phyloP scores from a whole-genome alignment of 2,329 filamentous ascomycete genomes.

The Pyricularia pennisetigena region DNA sequence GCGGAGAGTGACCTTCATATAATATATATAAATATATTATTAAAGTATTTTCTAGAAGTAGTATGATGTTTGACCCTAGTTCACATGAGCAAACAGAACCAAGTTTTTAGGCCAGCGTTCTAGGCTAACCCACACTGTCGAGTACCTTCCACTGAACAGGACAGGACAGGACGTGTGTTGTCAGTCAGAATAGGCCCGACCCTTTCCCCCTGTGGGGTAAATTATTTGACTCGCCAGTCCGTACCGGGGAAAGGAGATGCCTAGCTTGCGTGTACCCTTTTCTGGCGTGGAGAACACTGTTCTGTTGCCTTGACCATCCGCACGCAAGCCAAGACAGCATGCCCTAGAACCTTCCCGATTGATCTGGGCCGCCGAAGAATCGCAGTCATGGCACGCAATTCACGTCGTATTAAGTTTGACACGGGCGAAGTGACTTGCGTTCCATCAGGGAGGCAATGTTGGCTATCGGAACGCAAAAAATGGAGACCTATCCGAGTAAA shows the following conservation, averaged over 20 bases:
- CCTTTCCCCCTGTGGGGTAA: neutral
- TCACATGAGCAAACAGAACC: neutral
- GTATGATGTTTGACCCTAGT: neutral
- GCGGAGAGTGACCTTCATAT: neutral
- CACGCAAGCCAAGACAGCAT: neutral
- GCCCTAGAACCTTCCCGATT: neutral
- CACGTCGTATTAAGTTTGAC: neutral
- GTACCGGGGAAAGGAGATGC: neutral
- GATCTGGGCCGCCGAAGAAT: neutral
- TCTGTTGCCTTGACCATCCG: neutral
- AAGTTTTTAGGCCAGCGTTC: neutral
- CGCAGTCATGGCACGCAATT: neutral
- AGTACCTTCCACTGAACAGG: neutral
- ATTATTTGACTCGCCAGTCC: neutral
- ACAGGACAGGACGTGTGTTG: neutral
- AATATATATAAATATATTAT: neutral
- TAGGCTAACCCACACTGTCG: neutral
- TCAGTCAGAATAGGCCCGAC: neutral
- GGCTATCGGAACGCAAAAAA: neutral
- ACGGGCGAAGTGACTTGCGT: neutral
- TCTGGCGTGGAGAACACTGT: neutral
- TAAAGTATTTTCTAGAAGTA: neutral
- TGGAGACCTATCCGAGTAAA: neutral
- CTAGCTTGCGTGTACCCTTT: neutral
- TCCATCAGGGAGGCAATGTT: neutral